phyloP scores from a whole-genome alignment of 75 land plant genomes.

The Chamaecyparis obtusa region DNA sequence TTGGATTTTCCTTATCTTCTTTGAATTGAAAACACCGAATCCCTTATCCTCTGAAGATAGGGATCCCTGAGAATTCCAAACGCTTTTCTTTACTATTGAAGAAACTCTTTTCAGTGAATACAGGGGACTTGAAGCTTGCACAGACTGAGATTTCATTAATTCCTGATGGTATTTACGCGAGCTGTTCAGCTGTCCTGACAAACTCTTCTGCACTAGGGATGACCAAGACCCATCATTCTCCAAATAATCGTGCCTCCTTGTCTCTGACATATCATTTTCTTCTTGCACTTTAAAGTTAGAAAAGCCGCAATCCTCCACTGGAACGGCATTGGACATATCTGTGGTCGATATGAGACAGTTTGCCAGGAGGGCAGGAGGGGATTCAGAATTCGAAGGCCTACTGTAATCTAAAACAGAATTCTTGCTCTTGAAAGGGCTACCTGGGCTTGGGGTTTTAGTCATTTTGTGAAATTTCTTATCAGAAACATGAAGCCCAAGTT shows the following conservation, averaged over 20 bases:
- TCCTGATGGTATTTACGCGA: background rate
- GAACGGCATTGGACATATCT: slow-evolving; percentile 4
- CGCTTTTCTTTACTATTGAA: background rate
- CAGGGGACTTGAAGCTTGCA: background rate
- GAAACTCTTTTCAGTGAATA: background rate
- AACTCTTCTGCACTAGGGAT: background rate
- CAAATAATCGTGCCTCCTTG: background rate
- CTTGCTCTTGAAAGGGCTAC: background rate
- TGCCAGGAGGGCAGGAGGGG: background rate
- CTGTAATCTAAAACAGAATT: background rate
- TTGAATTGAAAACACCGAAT: background rate
- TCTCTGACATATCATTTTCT: background rate
- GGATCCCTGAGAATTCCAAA: background rate
- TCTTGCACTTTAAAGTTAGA: background rate
- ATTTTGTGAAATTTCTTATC: background rate
- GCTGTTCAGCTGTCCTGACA: background rate
- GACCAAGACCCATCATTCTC: background rate
- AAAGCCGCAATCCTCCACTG: background rate
- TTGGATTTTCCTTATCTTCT: background rate
- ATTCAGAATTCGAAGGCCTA: background rate
- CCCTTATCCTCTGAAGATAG: background rate
- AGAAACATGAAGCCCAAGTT: background rate
- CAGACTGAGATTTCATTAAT: background rate
- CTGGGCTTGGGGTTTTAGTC: background rate
- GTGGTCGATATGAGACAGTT: background rate